Evolutionary conservation across 805 yeast species (phyloP), one percentile per base, ranked within the genome.

Genomic region (Diddensiella santjacobensis): DNA sequence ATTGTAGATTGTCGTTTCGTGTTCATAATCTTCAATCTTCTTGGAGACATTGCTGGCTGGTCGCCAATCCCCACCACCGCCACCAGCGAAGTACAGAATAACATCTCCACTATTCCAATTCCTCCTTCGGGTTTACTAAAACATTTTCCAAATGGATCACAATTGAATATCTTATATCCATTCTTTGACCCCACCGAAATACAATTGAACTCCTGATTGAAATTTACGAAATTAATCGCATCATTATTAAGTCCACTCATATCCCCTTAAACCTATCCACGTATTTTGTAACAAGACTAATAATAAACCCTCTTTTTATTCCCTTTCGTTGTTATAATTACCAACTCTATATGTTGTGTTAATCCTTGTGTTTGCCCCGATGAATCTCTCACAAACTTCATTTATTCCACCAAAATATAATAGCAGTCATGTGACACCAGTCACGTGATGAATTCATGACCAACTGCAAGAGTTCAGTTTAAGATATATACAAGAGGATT

Each of bases 151-250:
- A 87, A 84, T 13, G 96, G 96, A 54, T 85, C 89, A 66, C 96
- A 89, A 61, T 87, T 87, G 72, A 77, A 91, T 41, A 91, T 85
- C 57, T 77, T 77, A 63, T 86, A 82, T 10, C 84, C 80, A 38
- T 71, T 70, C 38, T 75, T 74, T 3, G 83, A 74, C 1, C 95
- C 93, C 1, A 84, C 79, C 0, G 93, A 84, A 15, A 89, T 74
- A 66, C 96, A 87, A 62, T 74, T 75, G 51, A 82, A 82, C 68
- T 91, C 96, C 73, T 91, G 99, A 68, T 93, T 91, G 76, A 90
- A 89, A 64, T 82, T 72, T 71, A 85, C 71, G 50, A 71, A 75
- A 58, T 73, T 76, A 42, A 73, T 63, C 35, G 60, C 38, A 35
- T 35, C 38, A 17, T 17, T 35, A 17, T 35, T n/a, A 13, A 26